Percentiles rank a stretch among this genome's conserved stretches.
These are phyloP conservation scores for Fusarium coffeatum DNA, from an alignment of 2,329 filamentous ascomycete species.

Conservation along the genomic window DNA sequence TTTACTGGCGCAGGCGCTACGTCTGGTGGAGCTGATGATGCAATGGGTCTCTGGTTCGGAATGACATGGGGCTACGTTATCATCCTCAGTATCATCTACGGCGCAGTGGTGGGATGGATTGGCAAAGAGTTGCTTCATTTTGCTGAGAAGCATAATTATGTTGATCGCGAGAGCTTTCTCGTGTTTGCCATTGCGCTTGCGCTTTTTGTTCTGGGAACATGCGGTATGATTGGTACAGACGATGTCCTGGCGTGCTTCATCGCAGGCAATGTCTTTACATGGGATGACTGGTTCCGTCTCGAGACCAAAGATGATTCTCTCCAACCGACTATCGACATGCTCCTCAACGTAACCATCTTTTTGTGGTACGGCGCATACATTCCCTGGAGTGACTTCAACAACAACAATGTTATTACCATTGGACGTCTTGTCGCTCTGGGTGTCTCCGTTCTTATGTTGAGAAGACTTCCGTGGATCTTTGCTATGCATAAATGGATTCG, in stretches of 20 bases:
- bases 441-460: conserved; percentile 79
- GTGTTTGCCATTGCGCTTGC: conserved; percentile 88
- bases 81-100: conserved; percentile 80
- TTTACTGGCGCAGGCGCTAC: conserved; percentile 67
- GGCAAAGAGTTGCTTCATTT: conserved; percentile 86
- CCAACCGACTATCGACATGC: conserved; percentile 95
- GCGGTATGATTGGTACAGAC: conserved; percentile 87
- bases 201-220: conserved; percentile 88
- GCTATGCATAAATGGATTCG: conserved; percentile 79
- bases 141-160: conserved; percentile 82
- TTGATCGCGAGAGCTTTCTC: conserved; percentile 88
- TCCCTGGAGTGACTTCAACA: conserved; percentile 78
- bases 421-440: conserved; percentile 79
- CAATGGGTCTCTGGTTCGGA: conserved; percentile 84
- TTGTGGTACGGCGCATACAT: conserved; percentile 91
- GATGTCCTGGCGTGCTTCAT: conserved; percentile 94
- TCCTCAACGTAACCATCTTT: conserved; percentile 89
- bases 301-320: conserved; percentile 90
- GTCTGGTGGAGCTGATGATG: conserved; percentile 70
- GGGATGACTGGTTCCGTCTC: conserved; percentile 93
- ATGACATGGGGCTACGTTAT: conserved; percentile 90
- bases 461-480: conserved; percentile 81
- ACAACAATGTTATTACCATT: conserved; percentile 76
- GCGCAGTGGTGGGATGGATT: conserved; percentile 80
- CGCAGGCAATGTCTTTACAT: conserved; percentile 89